Conservation (phyloP, 2,329 filamentous ascomycete species). For the Furcasterigmium furcatum region DNA sequence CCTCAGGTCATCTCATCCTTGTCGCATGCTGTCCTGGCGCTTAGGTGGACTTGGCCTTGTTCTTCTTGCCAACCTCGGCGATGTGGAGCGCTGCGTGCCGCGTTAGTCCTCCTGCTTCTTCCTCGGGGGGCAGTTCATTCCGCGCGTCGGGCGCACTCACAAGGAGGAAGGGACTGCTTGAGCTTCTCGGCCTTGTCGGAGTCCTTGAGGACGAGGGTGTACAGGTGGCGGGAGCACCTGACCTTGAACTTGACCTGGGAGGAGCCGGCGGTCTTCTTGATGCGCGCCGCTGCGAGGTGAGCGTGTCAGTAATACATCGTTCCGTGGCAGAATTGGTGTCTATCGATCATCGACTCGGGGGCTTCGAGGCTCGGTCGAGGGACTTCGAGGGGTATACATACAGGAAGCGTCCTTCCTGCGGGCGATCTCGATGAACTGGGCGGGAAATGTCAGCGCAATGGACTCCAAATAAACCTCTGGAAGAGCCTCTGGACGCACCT, state of each 20-base stretch:
- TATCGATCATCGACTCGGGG: conserved; percentile 5
- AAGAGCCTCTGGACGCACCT: conserved; percentile 43
- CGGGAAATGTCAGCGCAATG: conserved; percentile 19
- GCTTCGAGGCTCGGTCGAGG: not conserved
- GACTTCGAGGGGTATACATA: conserved; percentile 51
- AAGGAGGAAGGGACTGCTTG: conserved; percentile 96
- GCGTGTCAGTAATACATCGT: conserved; percentile 22
- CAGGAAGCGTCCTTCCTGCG: conserved; percentile 98
- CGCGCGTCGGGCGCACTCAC: conserved; percentile 39
- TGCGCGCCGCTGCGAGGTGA: conserved; percentile 66
- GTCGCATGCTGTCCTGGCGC: conserved; percentile 1
- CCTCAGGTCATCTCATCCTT: no score
- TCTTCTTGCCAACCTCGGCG: conserved; percentile 56
- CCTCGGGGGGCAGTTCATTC: not conserved
- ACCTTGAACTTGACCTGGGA: conserved; percentile 99
- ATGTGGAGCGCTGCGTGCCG: conserved; percentile 42
- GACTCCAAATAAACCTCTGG: conserved; percentile 4
- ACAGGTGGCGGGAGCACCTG: conserved; percentile 92
- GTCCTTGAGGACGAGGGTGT: conserved; percentile 98
- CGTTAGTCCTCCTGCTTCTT: not conserved
- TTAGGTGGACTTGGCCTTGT: conserved; percentile 39
- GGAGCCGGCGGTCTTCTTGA: conserved; percentile 92
- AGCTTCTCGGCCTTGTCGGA: conserved; percentile 99
- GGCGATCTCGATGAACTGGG: conserved; percentile 99
- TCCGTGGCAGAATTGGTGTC: no score